Conservation (phyloP, 257 asterid genomes). For the Salvia miltiorrhiza region DNA sequence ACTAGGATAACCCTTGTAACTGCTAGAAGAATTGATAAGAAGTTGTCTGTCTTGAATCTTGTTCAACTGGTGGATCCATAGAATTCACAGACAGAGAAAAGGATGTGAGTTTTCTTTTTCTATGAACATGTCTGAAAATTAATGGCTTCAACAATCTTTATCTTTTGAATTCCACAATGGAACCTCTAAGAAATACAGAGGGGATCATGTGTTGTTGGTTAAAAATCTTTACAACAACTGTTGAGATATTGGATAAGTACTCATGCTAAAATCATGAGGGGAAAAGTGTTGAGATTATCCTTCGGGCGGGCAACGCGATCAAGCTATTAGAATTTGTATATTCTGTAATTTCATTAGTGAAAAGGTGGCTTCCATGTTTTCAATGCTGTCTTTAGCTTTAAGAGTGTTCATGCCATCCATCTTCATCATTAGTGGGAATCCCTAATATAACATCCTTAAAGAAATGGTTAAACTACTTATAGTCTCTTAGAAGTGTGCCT, state of each 20-base stretch:
- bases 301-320: not conserved
- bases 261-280: not conserved
- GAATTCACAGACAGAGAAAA: not conserved
- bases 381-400: not conserved
- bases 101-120: too few species aligned
- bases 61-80: not conserved
- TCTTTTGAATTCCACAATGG: not conserved
- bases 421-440: conserved; percentile 3
- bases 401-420: not conserved
- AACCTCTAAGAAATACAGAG: not conserved
- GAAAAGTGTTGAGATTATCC: not conserved
- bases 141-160: not conserved
- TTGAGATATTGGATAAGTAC: not conserved
- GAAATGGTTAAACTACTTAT: not conserved
- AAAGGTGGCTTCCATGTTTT: not conserved
- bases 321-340: not conserved
- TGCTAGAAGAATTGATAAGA: not conserved
- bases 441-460: not conserved
- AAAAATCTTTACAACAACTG: not conserved
- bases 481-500: not conserved
- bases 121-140: not conserved
- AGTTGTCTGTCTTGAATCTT: not conserved
- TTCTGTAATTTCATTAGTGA: not conserved
- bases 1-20: not conserved
- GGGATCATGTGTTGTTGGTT: not conserved